Base-by-base conservation (phyloP, 192 early-diverging fungal species). In the Geranomyces variabilis region DNA sequence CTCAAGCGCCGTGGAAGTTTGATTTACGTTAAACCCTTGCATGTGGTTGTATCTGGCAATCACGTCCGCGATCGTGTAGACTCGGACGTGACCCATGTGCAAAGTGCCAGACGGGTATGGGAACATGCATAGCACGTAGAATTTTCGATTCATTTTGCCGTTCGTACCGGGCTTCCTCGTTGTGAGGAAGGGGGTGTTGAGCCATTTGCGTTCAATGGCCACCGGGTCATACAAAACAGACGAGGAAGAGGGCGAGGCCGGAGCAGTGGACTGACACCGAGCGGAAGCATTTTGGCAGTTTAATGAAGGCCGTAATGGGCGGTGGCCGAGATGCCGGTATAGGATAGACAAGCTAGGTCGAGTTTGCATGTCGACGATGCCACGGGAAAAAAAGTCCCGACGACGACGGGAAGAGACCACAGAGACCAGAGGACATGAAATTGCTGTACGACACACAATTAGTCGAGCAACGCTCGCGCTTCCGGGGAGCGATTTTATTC, bases 11-110 rank as follows among this genome's bases (percentile, higher is more conserved):
- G 10, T 47, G 46, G 12, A 53, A 53, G 19, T 3, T 15, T 3
- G 3, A 41, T 10, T 26, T 53, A 91, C 94, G 43, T 87, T 75
- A 55, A 83, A 84, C 19, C 93, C 92, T 65, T 74, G 79, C 90
- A 96, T 91, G 44, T 83, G 76, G 48, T 90, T 76, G 69, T 91
- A 95, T 24, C 95, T 83, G 8, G 92, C 83, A 10, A 98, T 63
- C 15, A 90, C 89, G 69, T 98, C 95, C 69, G 90, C 87, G 63
- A 98, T 94, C 1, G 96, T 90, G 78, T 98, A 98, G 1, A 98
- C 94, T n/a, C 96, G 86, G 13, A 96, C 88, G 75, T 98, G 96
- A 10, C 96, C 96, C 93, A 98, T 93, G 73, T 98, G 96, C 34
- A 98, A 84, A 44, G 81, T 78, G 0, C 96, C 96, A 6, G 90